phyloP scores from a whole-genome alignment of 257 asterid genomes.

The Perilla frutescens region DNA sequence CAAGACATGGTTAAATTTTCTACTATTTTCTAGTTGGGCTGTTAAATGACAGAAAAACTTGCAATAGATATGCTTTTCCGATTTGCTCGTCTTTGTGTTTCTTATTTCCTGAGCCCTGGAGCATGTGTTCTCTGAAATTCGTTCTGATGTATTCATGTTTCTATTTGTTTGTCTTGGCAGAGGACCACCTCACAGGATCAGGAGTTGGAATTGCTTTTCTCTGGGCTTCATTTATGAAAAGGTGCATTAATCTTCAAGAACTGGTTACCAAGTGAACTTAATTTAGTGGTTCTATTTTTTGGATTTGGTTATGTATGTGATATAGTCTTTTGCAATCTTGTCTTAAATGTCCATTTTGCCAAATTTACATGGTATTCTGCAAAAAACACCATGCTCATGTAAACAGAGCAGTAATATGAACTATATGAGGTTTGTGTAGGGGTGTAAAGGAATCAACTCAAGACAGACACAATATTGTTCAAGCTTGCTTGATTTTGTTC shows the following conservation, averaged over 20 bases:
- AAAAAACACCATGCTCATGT: background rate
- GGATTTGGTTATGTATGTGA: background rate
- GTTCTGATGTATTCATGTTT: background rate
- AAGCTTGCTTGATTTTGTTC: too few relatives aligned
- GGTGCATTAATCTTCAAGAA: slow-evolving; percentile 18
- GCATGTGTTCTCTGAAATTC: background rate
- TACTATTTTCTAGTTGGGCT: background rate
- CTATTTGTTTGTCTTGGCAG: slow-evolving; percentile 49
- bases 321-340: background rate
- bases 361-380: background rate
- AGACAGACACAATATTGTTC: too few relatives aligned
- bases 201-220: slow-evolving; percentile 83
- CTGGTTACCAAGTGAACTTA: background rate
- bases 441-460: too few relatives aligned
- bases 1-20: background rate
- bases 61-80: background rate
- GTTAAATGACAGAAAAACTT: too few relatives aligned
- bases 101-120: slow-evolving; percentile 10
- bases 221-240: slow-evolving; percentile 73
- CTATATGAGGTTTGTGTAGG: slow-evolving; percentile 6
- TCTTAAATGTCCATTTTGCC: slow-evolving; percentile 4
- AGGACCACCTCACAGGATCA: slow-evolving; percentile 74
- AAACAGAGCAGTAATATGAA: background rate
- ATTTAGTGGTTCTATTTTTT: background rate
- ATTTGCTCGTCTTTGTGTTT: background rate